A percentile compares a stretch with the other conserved stretches of the same genome.
Evolutionary conservation across 179 eudicot genomes (phyloP).

Genomic region (Silene noctiflora): DNA sequence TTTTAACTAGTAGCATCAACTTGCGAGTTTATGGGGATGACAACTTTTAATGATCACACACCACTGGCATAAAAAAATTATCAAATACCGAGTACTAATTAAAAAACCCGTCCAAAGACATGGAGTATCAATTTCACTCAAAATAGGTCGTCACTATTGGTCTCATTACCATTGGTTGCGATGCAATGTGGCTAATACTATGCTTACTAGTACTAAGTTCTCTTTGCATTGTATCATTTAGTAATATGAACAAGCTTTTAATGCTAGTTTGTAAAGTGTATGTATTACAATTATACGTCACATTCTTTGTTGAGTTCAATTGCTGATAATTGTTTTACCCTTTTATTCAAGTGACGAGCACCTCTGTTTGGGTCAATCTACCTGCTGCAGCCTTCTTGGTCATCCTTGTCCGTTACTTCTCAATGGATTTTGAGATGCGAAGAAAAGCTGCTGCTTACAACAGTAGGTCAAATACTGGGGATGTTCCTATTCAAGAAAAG

Average conservation of each 20-base stretch:
- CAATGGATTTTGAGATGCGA: constrained; percentile 70
- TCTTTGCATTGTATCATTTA: too few species aligned
- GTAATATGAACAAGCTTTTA: too few species aligned
- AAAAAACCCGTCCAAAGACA: too few species aligned
- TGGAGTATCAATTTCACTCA: too few species aligned
- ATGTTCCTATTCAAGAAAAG: constrained; percentile 39
- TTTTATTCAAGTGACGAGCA: constrained; percentile 75
- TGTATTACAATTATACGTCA: neutral
- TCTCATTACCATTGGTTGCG: neutral
- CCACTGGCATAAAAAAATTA: too few species aligned
- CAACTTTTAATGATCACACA: too few species aligned
- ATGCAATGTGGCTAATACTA: neutral
- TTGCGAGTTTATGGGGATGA: too few species aligned
- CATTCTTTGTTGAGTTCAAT: neutral
- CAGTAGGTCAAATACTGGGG: constrained; percentile 38
- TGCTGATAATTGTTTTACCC: constrained; percentile 9
- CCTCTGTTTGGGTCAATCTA: constrained; percentile 90
- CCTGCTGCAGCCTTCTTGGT: constrained; percentile 71
- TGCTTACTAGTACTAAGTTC: neutral
- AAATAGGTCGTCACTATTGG: neutral
- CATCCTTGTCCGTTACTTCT: constrained; percentile 63
- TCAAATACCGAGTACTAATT: too few species aligned
- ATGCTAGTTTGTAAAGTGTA: neutral
- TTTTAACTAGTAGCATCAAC: too few species aligned
- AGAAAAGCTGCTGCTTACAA: constrained; percentile 77